Evolutionary conservation across 768 basidiomycete genomes (phyloP).

Genomic region (Collybiopsis luxurians): DNA sequence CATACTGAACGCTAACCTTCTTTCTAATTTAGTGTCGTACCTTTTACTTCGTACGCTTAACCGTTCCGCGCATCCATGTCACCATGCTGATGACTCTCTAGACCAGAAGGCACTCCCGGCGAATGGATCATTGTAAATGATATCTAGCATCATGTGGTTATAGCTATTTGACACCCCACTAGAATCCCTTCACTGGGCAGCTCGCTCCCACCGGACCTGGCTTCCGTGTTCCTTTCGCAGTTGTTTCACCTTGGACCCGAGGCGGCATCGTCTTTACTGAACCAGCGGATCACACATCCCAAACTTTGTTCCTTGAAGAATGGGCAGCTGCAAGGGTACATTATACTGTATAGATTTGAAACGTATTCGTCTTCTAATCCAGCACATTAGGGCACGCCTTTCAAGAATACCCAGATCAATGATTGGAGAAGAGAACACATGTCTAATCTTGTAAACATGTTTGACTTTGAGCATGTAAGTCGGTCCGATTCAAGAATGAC

Average conservation of each 20-base stretch:
- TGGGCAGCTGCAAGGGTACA: not conserved
- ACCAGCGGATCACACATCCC: not conserved
- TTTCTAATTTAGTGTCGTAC: not conserved
- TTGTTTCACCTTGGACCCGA: conserved; percentile 5
- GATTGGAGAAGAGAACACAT: conserved; percentile 8
- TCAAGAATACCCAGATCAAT: conserved; percentile 1
- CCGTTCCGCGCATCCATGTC: not conserved
- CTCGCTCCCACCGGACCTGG: not conserved
- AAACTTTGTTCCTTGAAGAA: conserved; percentile 4
- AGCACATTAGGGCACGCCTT: not conserved
- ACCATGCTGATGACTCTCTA: not conserved
- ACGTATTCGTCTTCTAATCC: not conserved
- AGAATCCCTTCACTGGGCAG: not conserved
- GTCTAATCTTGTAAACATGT: conserved; percentile 2
- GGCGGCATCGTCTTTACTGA: not conserved
- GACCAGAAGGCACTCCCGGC: not conserved
- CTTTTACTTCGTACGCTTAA: not conserved
- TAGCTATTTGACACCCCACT: not conserved
- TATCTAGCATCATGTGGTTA: not conserved
- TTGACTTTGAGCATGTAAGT: not conserved
- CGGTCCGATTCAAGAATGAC: not conserved
- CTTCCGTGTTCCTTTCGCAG: conserved; percentile 1
- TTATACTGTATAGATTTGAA: not conserved
- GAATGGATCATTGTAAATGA: not conserved
- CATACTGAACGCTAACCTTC: not conserved